These are phyloP conservation scores for Dunaliella sp. DNA, from an alignment of 139 green algal species.

Conservation along the genomic window DNA sequence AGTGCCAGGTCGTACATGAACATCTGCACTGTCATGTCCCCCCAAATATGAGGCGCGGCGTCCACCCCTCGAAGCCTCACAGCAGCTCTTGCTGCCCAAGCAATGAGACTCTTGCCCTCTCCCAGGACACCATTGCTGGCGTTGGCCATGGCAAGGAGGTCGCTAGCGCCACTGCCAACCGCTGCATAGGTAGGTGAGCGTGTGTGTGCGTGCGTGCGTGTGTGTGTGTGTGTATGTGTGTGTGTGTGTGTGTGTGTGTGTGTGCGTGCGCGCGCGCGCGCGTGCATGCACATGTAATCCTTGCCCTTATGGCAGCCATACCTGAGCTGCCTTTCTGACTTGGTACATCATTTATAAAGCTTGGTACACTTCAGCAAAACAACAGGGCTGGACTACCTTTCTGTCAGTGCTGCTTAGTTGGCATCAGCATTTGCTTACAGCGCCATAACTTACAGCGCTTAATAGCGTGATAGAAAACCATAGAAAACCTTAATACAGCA, in stretches of 20 bases:
- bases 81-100: background rate
- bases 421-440: background rate
- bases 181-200: no score
- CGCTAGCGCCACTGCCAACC: background rate
- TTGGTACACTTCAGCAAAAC: background rate
- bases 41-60: background rate
- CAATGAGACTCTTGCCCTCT: background rate
- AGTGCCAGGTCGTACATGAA: background rate
- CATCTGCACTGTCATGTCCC: background rate
- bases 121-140: background rate
- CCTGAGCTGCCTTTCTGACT: no score
- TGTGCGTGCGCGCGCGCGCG: background rate
- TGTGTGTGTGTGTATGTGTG: background rate
- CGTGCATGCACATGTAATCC: background rate
- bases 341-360: no score
- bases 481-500: no score
- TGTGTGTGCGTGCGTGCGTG: background rate
- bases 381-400: background rate
- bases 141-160: background rate
- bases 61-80: background rate
- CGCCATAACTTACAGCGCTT: no score
- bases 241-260: background rate
- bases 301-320: background rate
- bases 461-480: no score
- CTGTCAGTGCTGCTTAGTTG: background rate